These are phyloP conservation scores for Starmerella geochares DNA, from an alignment of 805 yeast species.

Conservation along the genomic window DNA sequence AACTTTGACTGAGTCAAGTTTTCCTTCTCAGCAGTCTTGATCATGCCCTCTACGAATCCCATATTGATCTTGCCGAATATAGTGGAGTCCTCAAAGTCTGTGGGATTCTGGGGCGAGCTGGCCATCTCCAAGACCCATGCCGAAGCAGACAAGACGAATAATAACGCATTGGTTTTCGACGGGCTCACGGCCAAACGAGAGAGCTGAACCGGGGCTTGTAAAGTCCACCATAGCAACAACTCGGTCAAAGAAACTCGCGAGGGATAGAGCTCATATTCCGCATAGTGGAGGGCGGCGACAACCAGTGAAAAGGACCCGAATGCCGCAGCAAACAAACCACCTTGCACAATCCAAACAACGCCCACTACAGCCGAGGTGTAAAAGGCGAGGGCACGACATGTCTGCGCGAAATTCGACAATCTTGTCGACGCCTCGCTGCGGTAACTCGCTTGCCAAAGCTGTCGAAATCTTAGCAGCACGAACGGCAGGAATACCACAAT, in stretches of 20 bases:
- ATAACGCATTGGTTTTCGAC: not conserved
- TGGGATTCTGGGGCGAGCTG: slow-evolving; percentile 10
- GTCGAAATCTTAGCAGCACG: not conserved
- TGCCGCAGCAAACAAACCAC: not conserved
- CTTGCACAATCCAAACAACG: not conserved
- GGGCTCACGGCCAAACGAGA: not conserved
- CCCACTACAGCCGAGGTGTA: not conserved
- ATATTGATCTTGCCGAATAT: slow-evolving; percentile 16
- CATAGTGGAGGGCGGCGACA: slow-evolving; percentile 4
- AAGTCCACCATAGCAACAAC: slow-evolving; percentile 9
- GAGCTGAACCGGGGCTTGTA: not conserved
- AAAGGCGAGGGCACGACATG: not conserved
- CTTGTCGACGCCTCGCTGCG: not conserved
- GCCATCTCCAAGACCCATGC: slow-evolving; percentile 1
- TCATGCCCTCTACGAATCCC: slow-evolving; percentile 14
- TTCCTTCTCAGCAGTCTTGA: slow-evolving; percentile 7
- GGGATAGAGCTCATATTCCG: slow-evolving; percentile 1
- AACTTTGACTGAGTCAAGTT: slow-evolving; percentile 15
- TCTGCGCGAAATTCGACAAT: not conserved
- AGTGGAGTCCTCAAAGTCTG: slow-evolving; percentile 14
- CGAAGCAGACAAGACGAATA: not conserved
- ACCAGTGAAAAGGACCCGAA: not conserved
- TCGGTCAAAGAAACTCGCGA: slow-evolving; percentile 7
- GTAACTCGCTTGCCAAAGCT: not conserved
- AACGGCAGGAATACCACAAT: slow-evolving; percentile 3